Conservation (phyloP, 1,139 yeast genomes). For the Kodamaea suecica region DNA sequence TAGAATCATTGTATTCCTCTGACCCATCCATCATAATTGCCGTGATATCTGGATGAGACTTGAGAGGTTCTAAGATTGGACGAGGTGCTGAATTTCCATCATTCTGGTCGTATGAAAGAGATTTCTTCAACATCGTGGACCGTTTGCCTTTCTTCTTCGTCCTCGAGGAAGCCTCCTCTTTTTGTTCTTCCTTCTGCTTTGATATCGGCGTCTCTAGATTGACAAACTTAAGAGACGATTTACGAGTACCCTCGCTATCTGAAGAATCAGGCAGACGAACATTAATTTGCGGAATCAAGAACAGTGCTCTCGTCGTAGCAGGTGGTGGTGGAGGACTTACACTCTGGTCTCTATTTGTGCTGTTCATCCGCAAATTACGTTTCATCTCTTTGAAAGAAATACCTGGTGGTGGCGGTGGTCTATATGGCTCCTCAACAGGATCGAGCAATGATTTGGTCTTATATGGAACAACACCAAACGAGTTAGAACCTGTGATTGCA, state of each 20-base stretch:
- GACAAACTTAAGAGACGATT: slow-evolving; percentile 23
- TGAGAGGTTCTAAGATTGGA: slow-evolving; percentile 30
- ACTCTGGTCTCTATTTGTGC: slow-evolving; percentile 2
- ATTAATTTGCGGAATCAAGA: not conserved
- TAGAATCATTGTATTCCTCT: slow-evolving; percentile 8
- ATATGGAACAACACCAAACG: slow-evolving; percentile 39
- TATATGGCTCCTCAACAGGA: slow-evolving; percentile 23
- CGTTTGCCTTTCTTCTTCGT: slow-evolving; percentile 8
- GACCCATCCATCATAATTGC: slow-evolving; percentile 7
- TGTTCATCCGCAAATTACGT: slow-evolving; percentile 21
- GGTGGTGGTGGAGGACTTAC: slow-evolving; percentile 3
- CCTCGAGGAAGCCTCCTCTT: not conserved
- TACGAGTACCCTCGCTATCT: slow-evolving; percentile 5
- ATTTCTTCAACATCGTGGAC: slow-evolving; percentile 22
- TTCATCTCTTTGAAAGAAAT: slow-evolving; percentile 40
- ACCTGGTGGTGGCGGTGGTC: slow-evolving; percentile 17
- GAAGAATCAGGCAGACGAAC: not conserved
- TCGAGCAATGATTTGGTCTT: slow-evolving; percentile 42
- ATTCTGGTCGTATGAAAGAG: slow-evolving; percentile 26
- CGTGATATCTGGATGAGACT: slow-evolving; percentile 40
- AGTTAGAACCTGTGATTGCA: slow-evolving; percentile 44
- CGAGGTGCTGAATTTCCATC: slow-evolving; percentile 6
- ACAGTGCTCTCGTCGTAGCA: not conserved
- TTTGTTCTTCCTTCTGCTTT: not conserved
- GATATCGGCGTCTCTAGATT: slow-evolving; percentile 17